These are phyloP conservation scores for Monosporascus sp. DNA, from an alignment of 2,329 filamentous ascomycete species.

Conservation along the genomic window DNA sequence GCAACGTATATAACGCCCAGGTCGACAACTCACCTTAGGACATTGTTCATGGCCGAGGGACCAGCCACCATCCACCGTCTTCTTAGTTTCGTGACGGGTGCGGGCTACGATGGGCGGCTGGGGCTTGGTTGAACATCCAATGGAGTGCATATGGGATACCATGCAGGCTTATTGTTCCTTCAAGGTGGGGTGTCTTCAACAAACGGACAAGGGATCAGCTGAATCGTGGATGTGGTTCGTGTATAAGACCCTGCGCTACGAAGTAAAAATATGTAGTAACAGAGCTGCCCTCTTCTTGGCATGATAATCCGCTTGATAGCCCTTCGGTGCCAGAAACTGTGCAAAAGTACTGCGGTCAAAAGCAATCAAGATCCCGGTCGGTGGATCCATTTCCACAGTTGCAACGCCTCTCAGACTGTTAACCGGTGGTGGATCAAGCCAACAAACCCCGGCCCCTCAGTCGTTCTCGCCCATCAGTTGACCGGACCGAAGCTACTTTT, in stretches of 20 bases:
- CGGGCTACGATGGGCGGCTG: conserved; percentile 12
- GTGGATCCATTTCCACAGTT: conserved; percentile 16
- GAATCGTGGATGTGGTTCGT: too few species aligned
- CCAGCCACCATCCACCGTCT: too few species aligned
- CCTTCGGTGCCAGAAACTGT: neutral
- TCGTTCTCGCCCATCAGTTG: conserved; percentile 16
- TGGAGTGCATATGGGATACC: conserved; percentile 25
- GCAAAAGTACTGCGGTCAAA: conserved; percentile 5
- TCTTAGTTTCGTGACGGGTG: too few species aligned
- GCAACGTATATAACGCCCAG: too few species aligned
- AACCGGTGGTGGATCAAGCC: conserved; percentile 22
- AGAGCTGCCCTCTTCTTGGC: neutral
- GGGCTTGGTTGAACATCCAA: conserved; percentile 17
- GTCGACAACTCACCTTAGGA: too few species aligned
- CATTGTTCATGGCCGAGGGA: too few species aligned
- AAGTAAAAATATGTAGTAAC: neutral
- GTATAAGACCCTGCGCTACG: too few species aligned
- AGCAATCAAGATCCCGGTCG: conserved; percentile 21
- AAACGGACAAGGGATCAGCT: conserved; percentile 4
- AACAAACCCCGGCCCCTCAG: conserved; percentile 14
- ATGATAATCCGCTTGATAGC: neutral
- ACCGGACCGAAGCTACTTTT: conserved; percentile 20
- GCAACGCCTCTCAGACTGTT: conserved; percentile 16
- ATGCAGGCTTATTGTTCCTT: conserved; percentile 7
- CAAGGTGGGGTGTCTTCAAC: conserved; percentile 14